Base-by-base conservation (phyloP, 257 asterid species). In the Fraxinus anomala region DNA sequence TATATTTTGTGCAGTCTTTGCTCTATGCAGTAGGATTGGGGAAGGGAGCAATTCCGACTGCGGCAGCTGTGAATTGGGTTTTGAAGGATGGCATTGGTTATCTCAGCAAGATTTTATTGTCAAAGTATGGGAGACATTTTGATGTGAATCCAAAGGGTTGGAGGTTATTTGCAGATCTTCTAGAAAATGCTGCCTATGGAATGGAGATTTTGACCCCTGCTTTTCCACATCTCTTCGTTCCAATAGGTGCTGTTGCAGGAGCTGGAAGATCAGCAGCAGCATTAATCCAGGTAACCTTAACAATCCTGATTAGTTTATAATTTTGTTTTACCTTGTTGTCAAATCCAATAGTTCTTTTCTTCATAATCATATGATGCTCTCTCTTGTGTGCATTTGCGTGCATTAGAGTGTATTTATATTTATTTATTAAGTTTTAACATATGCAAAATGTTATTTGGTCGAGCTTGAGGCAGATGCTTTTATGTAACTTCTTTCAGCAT, bases 1-100 rank as follows among this genome's bases (percentile, higher is more conserved):
- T n/a, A 39, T 17, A 16, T 71, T 70, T 72, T 68, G 7, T 81
- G 54, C 78, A 95, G 99, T 93, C 97, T 74, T 77, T 95, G 92
- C 98, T 95, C 73, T 95, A 91, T 82, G 98, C 99, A 70, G 94
- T 95, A 82, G 99, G 99, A 39, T 88, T 95, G 84, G 99, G 99
- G 37, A 93, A 89, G 83, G 99, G 99, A 69, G 97, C 98, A 61
- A 95, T 95, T 89, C 99, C 99, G 71, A 93, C 97, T 34, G 98
- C 98, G 3, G 99, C 99, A 0, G 99, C 99, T 73, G 85, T 93
- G 76, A 95, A 92, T 89, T 95, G 99, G 99, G 99, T 95, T 56
- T 89, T 95, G 71, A 95, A 95, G 90, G 99, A 95, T 88, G 99
- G 99, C 56, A 91, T 95, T 71, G 99, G 99, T 61, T 95, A 95